Conservation (phyloP, 2,329 filamentous ascomycete genomes). For the Pseudopithomyces maydicus region DNA sequence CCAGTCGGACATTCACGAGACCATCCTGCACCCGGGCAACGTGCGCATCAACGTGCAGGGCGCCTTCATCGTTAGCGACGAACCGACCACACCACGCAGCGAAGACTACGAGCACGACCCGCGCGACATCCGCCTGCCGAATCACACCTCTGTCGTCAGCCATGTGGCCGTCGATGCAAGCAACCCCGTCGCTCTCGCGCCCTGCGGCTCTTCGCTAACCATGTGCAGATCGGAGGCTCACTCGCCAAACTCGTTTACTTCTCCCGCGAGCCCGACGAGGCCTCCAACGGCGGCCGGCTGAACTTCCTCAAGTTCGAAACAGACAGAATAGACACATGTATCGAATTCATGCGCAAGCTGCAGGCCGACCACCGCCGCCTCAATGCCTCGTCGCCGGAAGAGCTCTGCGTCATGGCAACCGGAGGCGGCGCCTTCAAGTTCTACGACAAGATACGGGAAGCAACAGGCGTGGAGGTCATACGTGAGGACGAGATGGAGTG, state of each 20-base stretch:
- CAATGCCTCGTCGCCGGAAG: conserved; percentile 72
- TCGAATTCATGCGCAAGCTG: conserved; percentile 86
- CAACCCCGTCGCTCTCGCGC: background rate
- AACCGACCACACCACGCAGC: conserved; percentile 54
- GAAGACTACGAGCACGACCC: conserved; percentile 72
- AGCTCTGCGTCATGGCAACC: conserved; percentile 91
- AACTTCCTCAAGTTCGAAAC: conserved; percentile 98
- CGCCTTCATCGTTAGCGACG: conserved; percentile 91
- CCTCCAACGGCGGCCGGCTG: conserved; percentile 82
- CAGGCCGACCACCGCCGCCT: conserved; percentile 79
- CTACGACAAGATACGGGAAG: conserved; percentile 86
- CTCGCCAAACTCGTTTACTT: conserved; percentile 98
- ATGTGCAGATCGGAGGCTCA: conserved; percentile 82
- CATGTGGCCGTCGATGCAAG: conserved; percentile 95
- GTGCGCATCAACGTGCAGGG: conserved; percentile 97
- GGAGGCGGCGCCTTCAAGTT: conserved; percentile 96
- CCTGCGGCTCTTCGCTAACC: conserved; percentile 20
- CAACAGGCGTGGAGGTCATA: conserved; percentile 83
- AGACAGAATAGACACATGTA: conserved; percentile 88
- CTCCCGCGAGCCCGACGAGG: conserved; percentile 80
- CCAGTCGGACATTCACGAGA: conserved; percentile 53
- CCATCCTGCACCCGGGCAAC: conserved; percentile 65
- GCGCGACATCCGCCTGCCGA: conserved; percentile 92
- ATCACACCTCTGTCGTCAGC: conserved; percentile 93
- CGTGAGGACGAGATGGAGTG: conserved; percentile 99